Percentiles rank a stretch among this genome's conserved stretches.
Conservation (phyloP, 495 filamentous ascomycete genomes). For the Hyaloscypha bicolor region DNA sequence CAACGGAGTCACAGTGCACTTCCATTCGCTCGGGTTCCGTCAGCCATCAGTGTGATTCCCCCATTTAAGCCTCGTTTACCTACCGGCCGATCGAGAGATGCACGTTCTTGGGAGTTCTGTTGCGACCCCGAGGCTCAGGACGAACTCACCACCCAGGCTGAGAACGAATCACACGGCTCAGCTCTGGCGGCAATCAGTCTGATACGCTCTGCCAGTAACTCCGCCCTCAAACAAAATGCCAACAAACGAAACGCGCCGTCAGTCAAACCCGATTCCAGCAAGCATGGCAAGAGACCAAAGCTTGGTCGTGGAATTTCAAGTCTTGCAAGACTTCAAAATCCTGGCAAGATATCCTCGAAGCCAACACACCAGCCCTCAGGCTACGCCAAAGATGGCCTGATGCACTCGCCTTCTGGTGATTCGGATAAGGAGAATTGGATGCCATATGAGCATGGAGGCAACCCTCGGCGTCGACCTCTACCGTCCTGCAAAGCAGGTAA, state of each 20-base stretch:
- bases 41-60: slow-evolving; percentile 15
- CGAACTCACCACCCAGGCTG: slow-evolving; percentile 69
- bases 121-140: slow-evolving; percentile 73
- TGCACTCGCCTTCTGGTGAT: slow-evolving; percentile 51
- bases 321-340: slow-evolving; percentile 64
- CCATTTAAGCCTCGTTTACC: slow-evolving; percentile 41
- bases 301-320: slow-evolving; percentile 67
- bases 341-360: slow-evolving; percentile 11
- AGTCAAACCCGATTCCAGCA: slow-evolving; percentile 47
- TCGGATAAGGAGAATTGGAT: slow-evolving; percentile 95
- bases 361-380: slow-evolving; percentile 18
- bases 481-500: slow-evolving; percentile 21
- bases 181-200: slow-evolving; percentile 71
- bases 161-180: slow-evolving; percentile 71
- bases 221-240: slow-evolving; percentile 51
- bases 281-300: slow-evolving; percentile 62
- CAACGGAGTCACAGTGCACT: slow-evolving; percentile 64
- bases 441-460: slow-evolving; percentile 33
- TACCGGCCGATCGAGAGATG: slow-evolving; percentile 77
- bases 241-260: slow-evolving; percentile 62
- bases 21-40: slow-evolving; percentile 37
- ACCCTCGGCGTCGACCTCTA: slow-evolving; percentile 36
- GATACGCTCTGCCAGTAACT: slow-evolving; percentile 64
- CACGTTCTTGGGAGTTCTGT: slow-evolving; percentile 82
- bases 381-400: slow-evolving; percentile 18